Percentiles rank a stretch among this genome's conserved stretches.
These are phyloP conservation scores for Teratosphaeriaceae sp. DNA, from an alignment of 2,329 filamentous ascomycete species.

Conservation along the genomic window DNA sequence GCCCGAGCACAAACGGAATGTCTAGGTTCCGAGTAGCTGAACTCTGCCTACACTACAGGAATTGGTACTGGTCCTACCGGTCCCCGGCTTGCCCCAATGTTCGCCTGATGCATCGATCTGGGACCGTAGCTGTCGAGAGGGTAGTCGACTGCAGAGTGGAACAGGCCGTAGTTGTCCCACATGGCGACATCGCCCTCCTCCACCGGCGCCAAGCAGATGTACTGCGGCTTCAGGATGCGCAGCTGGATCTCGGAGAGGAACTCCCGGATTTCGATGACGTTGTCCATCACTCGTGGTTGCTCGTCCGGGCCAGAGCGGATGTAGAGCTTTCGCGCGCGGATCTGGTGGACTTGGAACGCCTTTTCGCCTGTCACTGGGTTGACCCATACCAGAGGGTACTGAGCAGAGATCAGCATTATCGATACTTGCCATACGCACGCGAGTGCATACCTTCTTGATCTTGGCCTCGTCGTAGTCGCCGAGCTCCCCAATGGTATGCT, in stretches of 20 bases:
- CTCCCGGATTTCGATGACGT: slow-evolving; percentile 8
- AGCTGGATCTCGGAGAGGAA: slow-evolving; percentile 12
- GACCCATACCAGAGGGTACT: slow-evolving; percentile 61
- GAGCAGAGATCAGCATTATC: not conserved
- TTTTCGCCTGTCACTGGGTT: slow-evolving; percentile 62
- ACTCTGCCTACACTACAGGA: slow-evolving; percentile 10
- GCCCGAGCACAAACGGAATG: too few species aligned
- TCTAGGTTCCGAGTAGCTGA: too few species aligned
- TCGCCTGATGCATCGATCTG: slow-evolving; percentile 13
- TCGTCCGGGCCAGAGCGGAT: slow-evolving; percentile 11
- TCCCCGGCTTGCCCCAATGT: slow-evolving; percentile 9
- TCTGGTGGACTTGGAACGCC: slow-evolving; percentile 60
- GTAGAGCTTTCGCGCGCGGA: slow-evolving; percentile 11
- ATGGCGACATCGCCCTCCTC: slow-evolving; percentile 12
- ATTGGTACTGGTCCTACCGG: slow-evolving; percentile 9
- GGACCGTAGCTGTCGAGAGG: slow-evolving; percentile 10
- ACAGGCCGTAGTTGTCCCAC: slow-evolving; percentile 12
- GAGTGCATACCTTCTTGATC: slow-evolving; percentile 52
- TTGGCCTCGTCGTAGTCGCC: slow-evolving; percentile 57
- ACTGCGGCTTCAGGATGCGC: slow-evolving; percentile 13
- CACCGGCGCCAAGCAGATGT: slow-evolving; percentile 11
- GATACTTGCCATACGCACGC: not conserved
- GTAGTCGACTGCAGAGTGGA: slow-evolving; percentile 10
- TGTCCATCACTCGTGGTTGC: slow-evolving; percentile 6
- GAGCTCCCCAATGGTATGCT: slow-evolving; percentile 52